These are phyloP conservation scores for Debaryomyces singareniensis DNA, from an alignment of 1,139 yeast species.

Conservation along the genomic window DNA sequence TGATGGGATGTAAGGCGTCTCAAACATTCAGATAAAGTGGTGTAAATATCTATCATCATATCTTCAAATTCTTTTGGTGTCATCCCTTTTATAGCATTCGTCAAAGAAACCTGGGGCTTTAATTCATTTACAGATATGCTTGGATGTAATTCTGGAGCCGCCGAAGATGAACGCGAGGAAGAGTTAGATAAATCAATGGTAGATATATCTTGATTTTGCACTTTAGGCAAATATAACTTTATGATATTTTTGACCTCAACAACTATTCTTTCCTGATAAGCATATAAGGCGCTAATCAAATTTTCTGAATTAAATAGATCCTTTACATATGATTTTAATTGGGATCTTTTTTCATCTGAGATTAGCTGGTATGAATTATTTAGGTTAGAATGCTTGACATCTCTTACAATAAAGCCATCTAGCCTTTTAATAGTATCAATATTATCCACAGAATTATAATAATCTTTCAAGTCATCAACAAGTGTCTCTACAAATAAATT, in stretches of 20 bases:
- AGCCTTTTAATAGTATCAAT: slow-evolving; percentile 51
- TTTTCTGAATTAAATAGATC: slow-evolving; percentile 62
- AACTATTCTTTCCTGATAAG: slow-evolving; percentile 62
- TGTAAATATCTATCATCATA: slow-evolving; percentile 59
- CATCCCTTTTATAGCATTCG: slow-evolving; percentile 55
- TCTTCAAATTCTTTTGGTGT: slow-evolving; percentile 68
- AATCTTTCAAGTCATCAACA: slow-evolving; percentile 53
- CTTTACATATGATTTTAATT: slow-evolving; percentile 39
- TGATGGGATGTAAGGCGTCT: slow-evolving; percentile 74
- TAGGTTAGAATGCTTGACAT: slow-evolving; percentile 12
- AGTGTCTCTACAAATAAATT: slow-evolving; percentile 49
- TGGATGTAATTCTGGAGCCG: slow-evolving; percentile 12
- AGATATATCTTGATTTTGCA: slow-evolving; percentile 1
- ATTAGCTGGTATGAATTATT: slow-evolving; percentile 29
- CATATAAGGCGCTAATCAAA: slow-evolving; percentile 55
- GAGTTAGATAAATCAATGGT: slow-evolving; percentile 14
- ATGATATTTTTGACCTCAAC: slow-evolving; percentile 71
- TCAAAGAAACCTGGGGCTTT: slow-evolving; percentile 14
- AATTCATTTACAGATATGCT: slow-evolving; percentile 5
- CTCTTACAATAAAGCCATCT: slow-evolving; percentile 21
- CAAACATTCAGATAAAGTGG: slow-evolving; percentile 64
- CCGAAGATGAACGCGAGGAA: slow-evolving; percentile 23
- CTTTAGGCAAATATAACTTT: slow-evolving; percentile 51
- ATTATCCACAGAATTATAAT: slow-evolving; percentile 43
- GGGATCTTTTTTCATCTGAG: slow-evolving; percentile 25